phyloP scores from a whole-genome alignment of 139 green algal species.

The Chlamydomonas sp. region DNA sequence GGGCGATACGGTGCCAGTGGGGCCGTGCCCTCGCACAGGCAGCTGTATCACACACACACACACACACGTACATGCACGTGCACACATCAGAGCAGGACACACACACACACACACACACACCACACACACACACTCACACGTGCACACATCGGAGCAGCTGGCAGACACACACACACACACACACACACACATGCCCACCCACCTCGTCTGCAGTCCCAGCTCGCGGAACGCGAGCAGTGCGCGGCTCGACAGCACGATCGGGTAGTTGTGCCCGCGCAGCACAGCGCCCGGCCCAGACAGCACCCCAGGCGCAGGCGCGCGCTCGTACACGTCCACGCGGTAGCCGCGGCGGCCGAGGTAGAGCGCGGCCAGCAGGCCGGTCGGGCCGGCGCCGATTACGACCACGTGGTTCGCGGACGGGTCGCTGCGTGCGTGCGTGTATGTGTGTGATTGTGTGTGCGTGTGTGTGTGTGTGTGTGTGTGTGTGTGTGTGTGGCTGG shows the following conservation, averaged over 20 bases:
- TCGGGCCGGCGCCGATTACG: slow-evolving; percentile 6
- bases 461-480: slow-evolving; percentile 4
- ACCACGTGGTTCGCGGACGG: slow-evolving; percentile 1
- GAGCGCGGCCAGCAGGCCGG: slow-evolving; percentile 9
- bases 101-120: too few species aligned
- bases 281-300: background rate
- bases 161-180: too few species aligned
- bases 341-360: slow-evolving; percentile 14
- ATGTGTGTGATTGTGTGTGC: background rate
- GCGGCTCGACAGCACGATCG: slow-evolving; percentile 7
- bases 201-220: slow-evolving; percentile 5
- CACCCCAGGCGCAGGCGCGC: slow-evolving; percentile 1
- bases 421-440: background rate
- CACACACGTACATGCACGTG: too few species aligned
- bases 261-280: slow-evolving; percentile 4
- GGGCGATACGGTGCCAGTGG: too few species aligned
- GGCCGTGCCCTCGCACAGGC: too few species aligned
- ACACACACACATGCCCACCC: too few species aligned
- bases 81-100: too few species aligned
- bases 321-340: slow-evolving; percentile 13
- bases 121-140: too few species aligned
- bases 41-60: too few species aligned
- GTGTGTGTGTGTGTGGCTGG: background rate
- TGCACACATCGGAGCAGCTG: too few species aligned
- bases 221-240: slow-evolving; percentile 8